A percentile compares a stretch with the other conserved stretches of the same genome.
These are phyloP conservation scores for Candida maltosa DNA, from an alignment of 805 yeast genomes.

Conservation along the genomic window DNA sequence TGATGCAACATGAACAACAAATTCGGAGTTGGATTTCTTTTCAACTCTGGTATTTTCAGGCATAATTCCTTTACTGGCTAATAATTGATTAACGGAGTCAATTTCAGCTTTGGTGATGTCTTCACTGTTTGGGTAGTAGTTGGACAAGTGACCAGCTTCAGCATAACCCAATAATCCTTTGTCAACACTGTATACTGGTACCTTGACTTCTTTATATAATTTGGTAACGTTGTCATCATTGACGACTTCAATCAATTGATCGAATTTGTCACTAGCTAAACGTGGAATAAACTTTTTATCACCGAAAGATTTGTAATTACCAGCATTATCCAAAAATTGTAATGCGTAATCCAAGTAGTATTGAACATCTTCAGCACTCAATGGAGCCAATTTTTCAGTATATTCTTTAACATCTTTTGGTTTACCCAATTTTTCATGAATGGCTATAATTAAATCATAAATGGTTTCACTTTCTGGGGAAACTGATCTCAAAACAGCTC, in stretches of 20 bases:
- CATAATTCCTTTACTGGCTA: conserved; percentile 61
- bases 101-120: conserved; percentile 57
- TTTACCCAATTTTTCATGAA: conserved; percentile 51
- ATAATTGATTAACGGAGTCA: conserved; percentile 61
- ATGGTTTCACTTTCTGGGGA: conserved; percentile 77
- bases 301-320: conserved; percentile 84
- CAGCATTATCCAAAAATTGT: conserved; percentile 70
- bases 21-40: conserved; percentile 47
- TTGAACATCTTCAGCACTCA: conserved; percentile 29
- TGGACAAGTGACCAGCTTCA: conserved; percentile 68
- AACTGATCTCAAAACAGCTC: conserved; percentile 77
- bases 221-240: conserved; percentile 29
- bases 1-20: conserved; percentile 68
- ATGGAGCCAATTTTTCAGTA: conserved; percentile 29
- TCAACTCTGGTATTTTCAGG: conserved; percentile 80
- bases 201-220: conserved; percentile 42
- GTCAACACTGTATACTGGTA: conserved; percentile 49
- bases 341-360: conserved; percentile 70
- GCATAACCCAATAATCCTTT: conserved; percentile 71
- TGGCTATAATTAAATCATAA: conserved; percentile 61
- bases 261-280: conserved; percentile 46
- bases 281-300: conserved; percentile 83
- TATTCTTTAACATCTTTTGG: conserved; percentile 37
- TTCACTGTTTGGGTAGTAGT: conserved; percentile 56
- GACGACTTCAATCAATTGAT: conserved; percentile 38